Base-by-base conservation (phyloP, 176 grass and related monocot genomes). In the Avena insularis region DNA sequence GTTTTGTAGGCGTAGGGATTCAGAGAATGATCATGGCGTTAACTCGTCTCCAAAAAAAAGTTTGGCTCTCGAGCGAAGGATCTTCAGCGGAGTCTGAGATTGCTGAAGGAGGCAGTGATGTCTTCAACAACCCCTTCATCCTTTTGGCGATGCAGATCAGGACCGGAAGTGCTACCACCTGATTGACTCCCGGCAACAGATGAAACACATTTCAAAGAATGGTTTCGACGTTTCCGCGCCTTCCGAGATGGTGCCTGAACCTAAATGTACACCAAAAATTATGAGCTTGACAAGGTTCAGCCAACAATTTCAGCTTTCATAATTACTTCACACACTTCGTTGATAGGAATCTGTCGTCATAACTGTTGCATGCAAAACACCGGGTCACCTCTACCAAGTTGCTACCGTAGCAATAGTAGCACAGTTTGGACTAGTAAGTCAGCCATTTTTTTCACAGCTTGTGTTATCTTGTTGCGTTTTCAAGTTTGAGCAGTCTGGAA, bases 61-160 rank as follows among this genome's bases (percentile, higher is more conserved):
- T 2, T 77, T 53, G 19, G 23, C 73, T 78, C 84, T 15, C 16
- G 11, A 8, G 50, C 35, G 29, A 64, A 63, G 19, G 54, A 65
- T 40, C 69, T 75, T 87, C 46, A 87, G 15, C 20, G 17, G 20
- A 81, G 6, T 27, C 71, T 62, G 12, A 87, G 77, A 81, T 40
- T 63, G 35, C 77, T 81, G 0, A 87, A 75, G 57, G 5, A 29
- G n/a, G 21, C 17, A 74, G 16, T 57, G 77, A 80, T 55, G 15
- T 80, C n/a, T 47, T 84, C 66, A 1, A 16, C 25, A 48, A 50
- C 14, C 20, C 76, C 61, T 61, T 59, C 86, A 59, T 68, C n/a
- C 9, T 20, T 61, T 31, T 10, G 55, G 54, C 35, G 1, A 9
- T 27, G 51, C 13, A 49, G 9, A 19, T 79, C 73, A 10, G 62